These are phyloP conservation scores for Kazachstania martiniae DNA, from an alignment of 805 yeast genomes.

Conservation along the genomic window DNA sequence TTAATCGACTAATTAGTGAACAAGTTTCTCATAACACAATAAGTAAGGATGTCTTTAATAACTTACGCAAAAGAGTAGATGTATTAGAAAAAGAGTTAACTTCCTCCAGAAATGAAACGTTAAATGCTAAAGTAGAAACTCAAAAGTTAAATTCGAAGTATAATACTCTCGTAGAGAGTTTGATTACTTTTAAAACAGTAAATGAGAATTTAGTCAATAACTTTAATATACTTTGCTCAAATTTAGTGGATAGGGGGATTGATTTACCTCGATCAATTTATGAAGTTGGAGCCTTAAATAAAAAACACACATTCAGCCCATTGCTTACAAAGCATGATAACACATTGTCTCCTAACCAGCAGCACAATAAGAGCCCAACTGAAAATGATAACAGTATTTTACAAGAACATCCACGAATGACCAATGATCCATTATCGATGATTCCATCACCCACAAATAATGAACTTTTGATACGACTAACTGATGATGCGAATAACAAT, in stretches of 20 bases:
- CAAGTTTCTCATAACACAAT: conserved; percentile 17
- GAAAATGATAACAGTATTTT: not conserved
- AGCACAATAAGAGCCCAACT: not conserved
- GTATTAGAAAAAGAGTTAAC: conserved; percentile 22
- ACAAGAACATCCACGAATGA: not conserved
- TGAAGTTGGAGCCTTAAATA: conserved; percentile 3
- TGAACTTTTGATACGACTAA: not conserved
- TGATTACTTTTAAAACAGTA: conserved; percentile 43
- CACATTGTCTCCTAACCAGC: not conserved
- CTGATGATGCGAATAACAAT: not conserved
- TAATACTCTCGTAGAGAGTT: conserved; percentile 50
- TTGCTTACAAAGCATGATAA: too few relatives aligned
- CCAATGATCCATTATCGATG: not conserved
- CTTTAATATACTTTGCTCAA: conserved; percentile 38
- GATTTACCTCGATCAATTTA: conserved; percentile 42
- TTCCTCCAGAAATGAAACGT: conserved; percentile 14
- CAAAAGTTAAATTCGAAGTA: conserved; percentile 44
- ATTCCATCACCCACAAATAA: not conserved
- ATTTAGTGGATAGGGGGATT: conserved; percentile 49
- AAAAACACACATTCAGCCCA: not conserved
- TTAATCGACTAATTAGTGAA: conserved; percentile 6
- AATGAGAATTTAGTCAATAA: conserved; percentile 48
- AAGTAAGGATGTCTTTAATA: conserved; percentile 16
- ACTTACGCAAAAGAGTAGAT: conserved; percentile 28
- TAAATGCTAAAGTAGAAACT: conserved; percentile 26